A percentile compares a stretch with the other conserved stretches of the same genome.
These are phyloP conservation scores for Trebouxiophyceae sp. DNA, from an alignment of 163 green algal genomes.

Conservation along the genomic window DNA sequence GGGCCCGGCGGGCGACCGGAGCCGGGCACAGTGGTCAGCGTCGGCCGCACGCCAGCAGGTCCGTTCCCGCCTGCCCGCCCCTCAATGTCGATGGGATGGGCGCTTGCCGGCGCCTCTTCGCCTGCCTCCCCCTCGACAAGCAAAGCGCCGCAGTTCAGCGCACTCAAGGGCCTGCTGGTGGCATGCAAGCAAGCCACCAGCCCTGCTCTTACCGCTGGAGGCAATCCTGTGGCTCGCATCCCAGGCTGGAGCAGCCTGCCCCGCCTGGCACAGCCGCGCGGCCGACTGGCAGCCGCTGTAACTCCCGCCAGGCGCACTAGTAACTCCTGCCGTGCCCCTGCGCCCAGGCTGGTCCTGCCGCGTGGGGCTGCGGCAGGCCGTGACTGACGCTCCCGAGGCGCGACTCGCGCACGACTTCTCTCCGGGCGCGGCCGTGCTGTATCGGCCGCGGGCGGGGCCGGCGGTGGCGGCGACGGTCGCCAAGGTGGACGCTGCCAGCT, in stretches of 20 bases:
- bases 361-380: not conserved
- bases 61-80: too few species aligned
- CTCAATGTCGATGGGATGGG: too few species aligned
- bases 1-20: not conserved
- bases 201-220: too few species aligned
- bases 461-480: not conserved
- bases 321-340: not conserved
- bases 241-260: too few species aligned
- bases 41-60: not conserved
- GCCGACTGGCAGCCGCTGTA: too few species aligned
- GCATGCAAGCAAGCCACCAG: too few species aligned
- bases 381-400: not conserved
- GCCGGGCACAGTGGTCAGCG: not conserved
- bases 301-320: not conserved
- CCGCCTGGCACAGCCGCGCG: too few species aligned
- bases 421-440: not conserved
- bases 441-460: not conserved
- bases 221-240: too few species aligned
- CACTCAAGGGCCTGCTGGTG: too few species aligned
- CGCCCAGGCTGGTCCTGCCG: not conserved
- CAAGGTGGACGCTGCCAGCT: not conserved
- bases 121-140: too few species aligned
- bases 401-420: not conserved
- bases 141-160: too few species aligned
- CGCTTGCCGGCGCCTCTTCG: too few species aligned